Evolutionary conservation across 139 green algal genomes (phyloP), one percentile per base, ranked within the genome.

Genomic region (Chlorella sp.): DNA sequence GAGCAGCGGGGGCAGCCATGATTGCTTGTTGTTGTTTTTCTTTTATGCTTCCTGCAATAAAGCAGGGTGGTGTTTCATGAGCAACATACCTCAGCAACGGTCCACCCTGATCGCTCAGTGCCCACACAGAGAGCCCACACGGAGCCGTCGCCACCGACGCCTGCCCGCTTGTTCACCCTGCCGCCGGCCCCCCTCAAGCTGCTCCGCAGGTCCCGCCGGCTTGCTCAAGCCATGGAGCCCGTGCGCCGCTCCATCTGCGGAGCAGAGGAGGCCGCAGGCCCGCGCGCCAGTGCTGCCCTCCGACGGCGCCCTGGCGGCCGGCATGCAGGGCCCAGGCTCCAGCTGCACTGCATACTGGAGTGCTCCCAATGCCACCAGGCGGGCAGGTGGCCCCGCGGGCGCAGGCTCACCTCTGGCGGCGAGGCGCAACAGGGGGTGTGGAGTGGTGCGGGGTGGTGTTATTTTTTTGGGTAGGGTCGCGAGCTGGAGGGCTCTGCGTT

Each of bases 1-100:
- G 66, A 68, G 80, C 84, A 88, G 68, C 68, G 42, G 84, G 84
- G 71, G 84, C 71, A 88, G 84, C 66, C 84, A 88, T 88, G 84
- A 61, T 81, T 66, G 66, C 48, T 78, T 73, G 61, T 0, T 61
- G 64, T 28, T 71, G 22, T 26, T 87, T 42, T 42, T 48, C 34
- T 42, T 42, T 73, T 53, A 86, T 30, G 42, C 36, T 28, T 71
- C 53, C 53, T 75, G 81, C 81, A 53, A 16, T n/a, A 73, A 1
- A 39, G 30, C 48, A 5, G 48, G 16, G 26, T 9, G 9, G 48
- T 57, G 9, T 57, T 14, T 48, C 42, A 69, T 14, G 1, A 30
- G 42, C 42, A 85, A 40, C 39, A 57, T 57, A 12, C 22, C 42
- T 69, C 80, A 42, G 30, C 42, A 40, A 19, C 68, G 30, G 1